Base-by-base conservation (phyloP, 2,329 filamentous ascomycete species). In the Aspergillus caelatus region DNA sequence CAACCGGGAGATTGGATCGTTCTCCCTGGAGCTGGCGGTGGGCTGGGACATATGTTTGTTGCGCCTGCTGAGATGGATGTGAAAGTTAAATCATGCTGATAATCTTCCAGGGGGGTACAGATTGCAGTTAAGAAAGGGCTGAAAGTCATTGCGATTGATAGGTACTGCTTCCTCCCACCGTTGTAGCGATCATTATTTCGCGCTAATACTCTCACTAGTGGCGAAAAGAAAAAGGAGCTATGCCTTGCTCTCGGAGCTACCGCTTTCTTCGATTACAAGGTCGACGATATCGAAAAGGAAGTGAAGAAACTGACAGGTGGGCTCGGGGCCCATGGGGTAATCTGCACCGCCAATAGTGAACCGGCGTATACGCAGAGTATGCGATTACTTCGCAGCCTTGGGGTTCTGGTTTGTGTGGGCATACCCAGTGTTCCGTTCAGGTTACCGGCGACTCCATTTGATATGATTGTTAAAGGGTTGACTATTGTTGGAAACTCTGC, bases 331-430 rank as follows among this genome's bases (percentile, higher is more conserved):
- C 80, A 83, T 64, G 81, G 78, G 10, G 74, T 81, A 3, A 82
- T 83, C 23, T 82, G 80, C 48, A 79, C 80, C 0, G 81, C 81
- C 1, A 81, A 82, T n/a, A 76, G 74, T 26, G 79, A 81, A 61
- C 71, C 72, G 19, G 80, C 81, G 11, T 83, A 83, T 64, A 68
- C 71, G 34, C 79, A 82, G 61, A 81, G 80, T 39, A 76, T 81
- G 60, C 73, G 75, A 12, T 73, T 83, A 52, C 72, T 81, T n/a
- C 75, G 81, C 11, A 78, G 78, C 8, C 74, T 78, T n/a, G 81
- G 81, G 0, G 81, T 82, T 0, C 74, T 83, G 41, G 81, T 83
- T 1, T 83, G 81, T 39, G 80, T 83, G 5, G 81, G 81, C 1
- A 74, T 83, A 43, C 81, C 81, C 11, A 80, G 77, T 54, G 70